Conservation (phyloP, 2,329 filamentous ascomycete species). For the Aspergillus niger region DNA sequence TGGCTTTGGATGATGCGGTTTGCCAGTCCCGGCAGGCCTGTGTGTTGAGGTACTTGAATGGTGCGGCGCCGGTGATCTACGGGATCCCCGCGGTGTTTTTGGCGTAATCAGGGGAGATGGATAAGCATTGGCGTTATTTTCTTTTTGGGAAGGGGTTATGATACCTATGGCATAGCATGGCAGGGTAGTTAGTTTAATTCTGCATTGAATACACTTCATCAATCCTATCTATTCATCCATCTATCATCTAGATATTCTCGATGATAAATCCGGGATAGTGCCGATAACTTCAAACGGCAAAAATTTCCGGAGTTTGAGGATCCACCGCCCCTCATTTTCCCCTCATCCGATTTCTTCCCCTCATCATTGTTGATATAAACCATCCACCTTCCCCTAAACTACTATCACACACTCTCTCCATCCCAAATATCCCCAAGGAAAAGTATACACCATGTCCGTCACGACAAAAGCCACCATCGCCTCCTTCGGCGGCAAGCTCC, state of each 20-base stretch:
- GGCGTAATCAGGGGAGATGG: conserved; percentile 27
- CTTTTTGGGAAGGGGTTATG: background rate
- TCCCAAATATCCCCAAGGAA: too few species aligned
- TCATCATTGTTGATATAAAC: background rate
- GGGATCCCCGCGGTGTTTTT: conserved; percentile 85
- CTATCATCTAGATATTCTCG: too few species aligned
- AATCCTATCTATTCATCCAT: background rate
- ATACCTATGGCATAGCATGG: background rate
- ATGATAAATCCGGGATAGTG: background rate
- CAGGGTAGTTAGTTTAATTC: background rate
- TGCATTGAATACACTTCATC: conserved; percentile 2
- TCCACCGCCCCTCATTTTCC: conserved; percentile 13
- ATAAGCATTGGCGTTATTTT: conserved; percentile 1
- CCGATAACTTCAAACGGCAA: conserved; percentile 11
- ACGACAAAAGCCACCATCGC: conserved; percentile 86
- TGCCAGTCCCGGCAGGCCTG: conserved; percentile 74
- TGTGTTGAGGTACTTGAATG: conserved; percentile 86
- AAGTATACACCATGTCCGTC: conserved; percentile 66
- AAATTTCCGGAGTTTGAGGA: conserved; percentile 8
- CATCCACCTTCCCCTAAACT: conserved; percentile 1
- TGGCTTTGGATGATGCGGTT: conserved; percentile 78
- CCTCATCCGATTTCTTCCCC: conserved; percentile 15
- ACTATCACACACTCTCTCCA: too few species aligned
- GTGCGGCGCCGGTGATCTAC: conserved; percentile 90
- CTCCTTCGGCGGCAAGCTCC: conserved; percentile 89